These are phyloP conservation scores for Datura wrightii DNA, from an alignment of 257 asterid genomes.

Conservation along the genomic window DNA sequence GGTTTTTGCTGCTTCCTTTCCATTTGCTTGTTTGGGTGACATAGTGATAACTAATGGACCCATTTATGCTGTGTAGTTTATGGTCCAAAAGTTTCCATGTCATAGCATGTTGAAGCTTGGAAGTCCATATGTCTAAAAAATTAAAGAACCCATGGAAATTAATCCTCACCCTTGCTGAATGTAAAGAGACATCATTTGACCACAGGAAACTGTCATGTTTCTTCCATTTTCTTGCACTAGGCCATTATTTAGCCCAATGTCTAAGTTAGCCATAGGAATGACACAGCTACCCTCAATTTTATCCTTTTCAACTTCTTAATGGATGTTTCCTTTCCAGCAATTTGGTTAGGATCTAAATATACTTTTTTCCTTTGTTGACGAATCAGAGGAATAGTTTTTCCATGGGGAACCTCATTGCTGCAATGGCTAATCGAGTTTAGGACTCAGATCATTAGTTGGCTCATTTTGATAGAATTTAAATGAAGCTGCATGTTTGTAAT, in stretches of 20 bases:
- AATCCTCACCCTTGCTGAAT: too few relatives aligned
- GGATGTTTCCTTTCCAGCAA: not conserved
- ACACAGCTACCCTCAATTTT: not conserved
- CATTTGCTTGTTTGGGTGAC: not conserved
- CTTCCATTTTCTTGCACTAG: too few relatives aligned
- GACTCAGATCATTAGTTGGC: not conserved
- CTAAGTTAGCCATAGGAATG: too few relatives aligned
- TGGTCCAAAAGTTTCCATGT: not conserved
- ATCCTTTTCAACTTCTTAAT: not conserved
- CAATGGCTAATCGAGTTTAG: not conserved
- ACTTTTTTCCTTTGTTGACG: not conserved
- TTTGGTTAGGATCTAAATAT: not conserved
- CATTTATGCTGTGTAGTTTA: not conserved
- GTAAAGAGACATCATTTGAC: not conserved
- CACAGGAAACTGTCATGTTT: too few relatives aligned
- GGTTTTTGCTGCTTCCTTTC: constrained; percentile 16
- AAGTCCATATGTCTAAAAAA: not conserved
- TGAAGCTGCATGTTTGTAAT: not conserved
- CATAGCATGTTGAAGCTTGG: not conserved
- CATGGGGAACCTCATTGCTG: constrained; percentile 7
- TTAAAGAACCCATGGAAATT: not conserved
- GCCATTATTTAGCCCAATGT: too few relatives aligned
- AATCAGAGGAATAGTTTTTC: not conserved
- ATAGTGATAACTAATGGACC: not conserved
- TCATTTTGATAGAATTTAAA: not conserved